Evolutionary conservation across 2,329 filamentous ascomycete genomes (phyloP).

Genomic region (Colletotrichum gigasporum): DNA sequence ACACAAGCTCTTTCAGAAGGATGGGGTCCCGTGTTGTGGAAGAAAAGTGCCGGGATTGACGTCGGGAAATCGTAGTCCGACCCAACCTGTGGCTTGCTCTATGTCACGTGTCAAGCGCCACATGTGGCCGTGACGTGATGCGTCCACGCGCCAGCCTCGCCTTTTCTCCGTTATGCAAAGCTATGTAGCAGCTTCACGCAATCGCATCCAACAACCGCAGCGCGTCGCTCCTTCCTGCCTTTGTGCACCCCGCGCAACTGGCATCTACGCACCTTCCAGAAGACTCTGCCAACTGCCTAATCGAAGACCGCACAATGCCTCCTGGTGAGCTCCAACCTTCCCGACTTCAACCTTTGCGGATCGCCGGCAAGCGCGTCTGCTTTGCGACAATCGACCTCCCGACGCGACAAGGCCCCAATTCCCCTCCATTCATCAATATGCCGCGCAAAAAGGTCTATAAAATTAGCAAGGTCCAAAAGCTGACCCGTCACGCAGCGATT

Average conservation of each 20-base stretch:
- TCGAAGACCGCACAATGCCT: conserved; percentile 19
- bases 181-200: not conserved
- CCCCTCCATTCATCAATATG: not conserved
- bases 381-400: not conserved
- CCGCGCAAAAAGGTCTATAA: not conserved
- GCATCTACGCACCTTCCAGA: not conserved
- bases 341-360: not conserved
- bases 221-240: conserved; percentile 10
- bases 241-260: not conserved
- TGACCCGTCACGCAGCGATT: conserved; percentile 40
- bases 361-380: not conserved
- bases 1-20: conserved; percentile 20
- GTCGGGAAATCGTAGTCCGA: conserved; percentile 18
- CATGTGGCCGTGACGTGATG: not conserved
- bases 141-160: not conserved
- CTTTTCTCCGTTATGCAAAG: not conserved
- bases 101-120: not conserved
- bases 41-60: conserved; percentile 2
- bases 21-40: conserved; percentile 3
- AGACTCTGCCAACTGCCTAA: not conserved
- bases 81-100: not conserved
- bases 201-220: not conserved
- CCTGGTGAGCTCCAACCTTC: conserved; percentile 22
- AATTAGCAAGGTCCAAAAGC: not conserved
- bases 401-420: conserved; percentile 1